phyloP scores from a whole-genome alignment of 495 filamentous ascomycete genomes.

The Daldinia concentrica region DNA sequence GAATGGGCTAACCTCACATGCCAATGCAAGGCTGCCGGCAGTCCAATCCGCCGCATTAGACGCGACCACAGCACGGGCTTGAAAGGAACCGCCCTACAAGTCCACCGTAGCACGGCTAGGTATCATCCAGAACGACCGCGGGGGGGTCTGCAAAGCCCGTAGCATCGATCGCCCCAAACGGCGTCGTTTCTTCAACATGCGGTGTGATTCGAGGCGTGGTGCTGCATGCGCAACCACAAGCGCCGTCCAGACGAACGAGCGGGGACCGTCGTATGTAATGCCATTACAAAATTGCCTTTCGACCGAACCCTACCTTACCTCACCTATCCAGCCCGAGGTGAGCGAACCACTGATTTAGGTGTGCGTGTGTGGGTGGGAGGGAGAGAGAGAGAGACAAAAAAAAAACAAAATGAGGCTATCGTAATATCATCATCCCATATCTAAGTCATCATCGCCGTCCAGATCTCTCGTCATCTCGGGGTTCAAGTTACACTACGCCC shows the following conservation, averaged over 20 bases:
- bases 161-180: background rate
- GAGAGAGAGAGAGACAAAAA: background rate
- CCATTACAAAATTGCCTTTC: conserved; percentile 6
- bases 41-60: conserved; percentile 1
- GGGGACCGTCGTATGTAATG: background rate
- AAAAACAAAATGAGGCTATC: conserved; percentile 3
- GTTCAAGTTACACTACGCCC: conserved; percentile 36
- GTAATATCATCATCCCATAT: conserved; percentile 15
- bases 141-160: conserved; percentile 6
- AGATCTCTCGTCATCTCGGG: conserved; percentile 44
- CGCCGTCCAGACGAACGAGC: too few species aligned
- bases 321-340: background rate
- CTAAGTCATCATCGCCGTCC: conserved; percentile 16
- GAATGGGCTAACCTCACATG: too few species aligned
- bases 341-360: background rate
- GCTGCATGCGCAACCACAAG: conserved; percentile 17
- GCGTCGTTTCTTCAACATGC: conserved; percentile 4
- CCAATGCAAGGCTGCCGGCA: conserved; percentile 2
- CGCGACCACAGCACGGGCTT: background rate
- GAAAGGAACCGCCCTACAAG: background rate
- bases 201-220: conserved; percentile 26
- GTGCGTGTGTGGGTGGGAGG: background rate
- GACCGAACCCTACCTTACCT: conserved; percentile 14
- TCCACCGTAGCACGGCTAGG: background rate
- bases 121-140: background rate